phyloP scores from a whole-genome alignment of 1,139 yeast species.

The Blastobotrys capitulatus region DNA sequence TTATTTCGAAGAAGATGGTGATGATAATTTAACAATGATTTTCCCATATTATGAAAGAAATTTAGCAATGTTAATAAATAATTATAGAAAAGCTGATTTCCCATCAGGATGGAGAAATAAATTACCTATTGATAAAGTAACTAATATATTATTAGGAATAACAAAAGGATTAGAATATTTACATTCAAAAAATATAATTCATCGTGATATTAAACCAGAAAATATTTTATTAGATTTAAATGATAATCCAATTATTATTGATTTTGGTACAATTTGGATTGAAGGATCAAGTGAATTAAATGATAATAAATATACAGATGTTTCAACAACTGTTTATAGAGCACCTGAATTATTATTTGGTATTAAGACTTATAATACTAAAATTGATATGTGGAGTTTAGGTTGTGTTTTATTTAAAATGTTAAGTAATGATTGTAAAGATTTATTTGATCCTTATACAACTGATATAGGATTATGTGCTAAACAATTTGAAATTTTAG shows the following conservation, averaged over 20 bases:
- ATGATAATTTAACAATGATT: constrained; percentile 38
- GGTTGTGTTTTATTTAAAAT: constrained; percentile 49
- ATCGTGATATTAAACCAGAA: constrained; percentile 81
- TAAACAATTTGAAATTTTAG: constrained; percentile 58
- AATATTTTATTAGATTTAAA: constrained; percentile 50
- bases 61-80: constrained; percentile 33
- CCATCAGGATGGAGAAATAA: constrained; percentile 30
- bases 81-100: constrained; percentile 31
- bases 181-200: constrained; percentile 63
- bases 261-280: constrained; percentile 72
- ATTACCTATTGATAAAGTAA: constrained; percentile 26
- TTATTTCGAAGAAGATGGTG: constrained; percentile 22
- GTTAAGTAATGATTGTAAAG: constrained; percentile 31
- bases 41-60: constrained; percentile 39
- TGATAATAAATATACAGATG: constrained; percentile 52
- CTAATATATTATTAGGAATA: constrained; percentile 39
- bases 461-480: constrained; percentile 65
- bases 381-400: constrained; percentile 77
- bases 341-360: constrained; percentile 84
- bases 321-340: constrained; percentile 71
- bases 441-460: constrained; percentile 37
- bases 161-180: constrained; percentile 46
- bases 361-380: constrained; percentile 50
- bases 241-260: constrained; percentile 39
- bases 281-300: constrained; percentile 45